Base-by-base conservation (phyloP, 306 rosid genomes). In the Fragaria vesca region DNA sequence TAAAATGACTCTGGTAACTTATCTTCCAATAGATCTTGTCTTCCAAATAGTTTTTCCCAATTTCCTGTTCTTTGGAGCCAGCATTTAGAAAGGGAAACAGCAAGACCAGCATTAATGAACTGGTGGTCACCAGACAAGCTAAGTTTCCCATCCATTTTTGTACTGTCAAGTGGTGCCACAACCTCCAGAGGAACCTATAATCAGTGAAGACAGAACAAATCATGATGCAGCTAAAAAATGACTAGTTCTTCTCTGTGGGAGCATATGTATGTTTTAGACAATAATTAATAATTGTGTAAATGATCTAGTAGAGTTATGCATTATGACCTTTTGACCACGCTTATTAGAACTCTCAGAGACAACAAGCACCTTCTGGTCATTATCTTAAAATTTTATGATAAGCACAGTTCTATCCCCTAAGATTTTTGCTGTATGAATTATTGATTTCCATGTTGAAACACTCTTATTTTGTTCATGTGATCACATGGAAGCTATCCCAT, bases 61-160 rank as follows among this genome's bases (percentile, higher is more conserved):
- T 91, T 88, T 69, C 97, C 95, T 15, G 90, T 90, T 84, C 88
- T 88, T 77, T 88, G 93, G 77, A 88, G 97, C 97, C 97, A 92
- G 81, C 91, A 88, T 83, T 83, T 88, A 73, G 86, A 90, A 32
- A 92, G 95, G 73, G 97, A 86, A 73, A 90, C 88, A 52, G 93
- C 91, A 72, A 92, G 97, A 84, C 95, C 89, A 73, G 94, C 94
- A 78, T 90, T 92, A 72, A 83, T 71, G 67, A 76, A 75, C 77
- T 92, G 95, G 81, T 90, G 95, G 86, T 90, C 95, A 74, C 97
- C 93, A 51, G 86, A 84, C 80, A 92, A 84, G 77, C 87, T 55
- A 55, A 92, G 91, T 86, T 86, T 81, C 45, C 95, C 95, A 71
- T 81, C 80, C 76, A 90, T 46, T 72, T 76, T 80, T 72, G 82